phyloP scores from a whole-genome alignment of 1,139 yeast species.

The Yarrowia galli region DNA sequence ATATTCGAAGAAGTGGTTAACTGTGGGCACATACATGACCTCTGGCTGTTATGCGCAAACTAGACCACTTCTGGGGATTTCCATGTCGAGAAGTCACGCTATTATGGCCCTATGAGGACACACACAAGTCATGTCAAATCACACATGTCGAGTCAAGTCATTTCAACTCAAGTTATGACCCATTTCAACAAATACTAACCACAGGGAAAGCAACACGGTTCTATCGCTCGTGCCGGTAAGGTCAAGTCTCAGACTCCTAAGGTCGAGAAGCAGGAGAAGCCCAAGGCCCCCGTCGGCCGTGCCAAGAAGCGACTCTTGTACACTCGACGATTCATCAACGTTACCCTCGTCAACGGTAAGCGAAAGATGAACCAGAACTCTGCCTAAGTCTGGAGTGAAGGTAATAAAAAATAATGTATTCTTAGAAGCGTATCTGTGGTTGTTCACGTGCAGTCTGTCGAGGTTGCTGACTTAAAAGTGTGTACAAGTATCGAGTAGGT shows the following conservation, averaged over 20 bases:
- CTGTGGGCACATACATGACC: not conserved
- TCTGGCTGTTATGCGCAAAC: not conserved
- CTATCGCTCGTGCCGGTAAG: conserved; percentile 99
- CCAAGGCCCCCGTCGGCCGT: conserved; percentile 82
- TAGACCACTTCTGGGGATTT: too few species aligned
- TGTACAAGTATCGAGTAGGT: too few species aligned
- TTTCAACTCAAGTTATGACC: not conserved
- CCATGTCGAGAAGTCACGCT: too few species aligned
- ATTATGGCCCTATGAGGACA: not conserved
- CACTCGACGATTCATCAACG: conserved; percentile 99
- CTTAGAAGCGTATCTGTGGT: conserved; percentile 33
- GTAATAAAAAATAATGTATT: conserved; percentile 37
- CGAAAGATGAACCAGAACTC: conserved; percentile 89
- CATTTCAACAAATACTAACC: conserved; percentile 26
- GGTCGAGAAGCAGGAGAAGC: conserved; percentile 89
- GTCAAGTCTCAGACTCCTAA: conserved; percentile 98
- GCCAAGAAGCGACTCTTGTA: conserved; percentile 98
- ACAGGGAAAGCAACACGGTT: conserved; percentile 98
- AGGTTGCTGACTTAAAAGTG: too few species aligned
- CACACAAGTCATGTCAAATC: not conserved
- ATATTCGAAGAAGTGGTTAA: too few species aligned
- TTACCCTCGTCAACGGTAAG: conserved; percentile 97
- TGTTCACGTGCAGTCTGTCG: too few species aligned
- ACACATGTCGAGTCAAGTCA: not conserved
- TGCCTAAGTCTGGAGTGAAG: conserved; percentile 63